Evolutionary conservation across 768 basidiomycete species (phyloP), one percentile per base, ranked within the genome.

Genomic region (Gloeostereum incarnatum): DNA sequence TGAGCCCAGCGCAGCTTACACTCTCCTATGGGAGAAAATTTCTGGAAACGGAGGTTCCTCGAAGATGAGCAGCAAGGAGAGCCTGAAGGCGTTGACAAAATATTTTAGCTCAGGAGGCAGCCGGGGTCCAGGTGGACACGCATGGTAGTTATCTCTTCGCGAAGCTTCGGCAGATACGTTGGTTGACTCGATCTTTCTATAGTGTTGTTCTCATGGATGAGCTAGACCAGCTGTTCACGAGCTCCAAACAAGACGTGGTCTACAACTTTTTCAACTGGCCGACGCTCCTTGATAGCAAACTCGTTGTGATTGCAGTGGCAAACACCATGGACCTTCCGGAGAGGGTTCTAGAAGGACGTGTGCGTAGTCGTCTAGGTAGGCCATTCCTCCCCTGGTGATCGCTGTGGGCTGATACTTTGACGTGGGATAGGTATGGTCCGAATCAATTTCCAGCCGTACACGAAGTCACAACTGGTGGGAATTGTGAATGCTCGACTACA

Each of bases 191-290:
- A 22, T 8, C 16, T n/a, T n/a, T 18, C 16, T 29, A 24, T 46
- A 97, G 92, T 41, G 85, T 98, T 4, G 92, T 98, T 4, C 67
- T 99, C 11, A 98, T 99, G 89, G 94, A 99, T 56, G 96, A 99
- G 60, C 71, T 99, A 4, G 96, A 99, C 59, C 96, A 98, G 56
- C 71, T 99, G 20, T 78, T 98, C 49, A 98, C 94, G 1, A n/a
- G n/a, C n/a, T 68, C 84, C 13, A 96, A 96, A 55, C 94, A 99
- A 56, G 94, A 99, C 42, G 94, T 99, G 7, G 86, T 99, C 16
- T 99, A 99, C 61, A 97, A 97, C 53, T 98, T 99, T 61, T 98
- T 98, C 71, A 98, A 99, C 55, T 99, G 96, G 94, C 96, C 96
- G 2, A 94, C 92, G 3, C 66, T 96, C 36, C 69, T 74, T 0